Evolutionary conservation across 2,329 filamentous ascomycete species (phyloP).

Genomic region (Claviceps maximensis): DNA sequence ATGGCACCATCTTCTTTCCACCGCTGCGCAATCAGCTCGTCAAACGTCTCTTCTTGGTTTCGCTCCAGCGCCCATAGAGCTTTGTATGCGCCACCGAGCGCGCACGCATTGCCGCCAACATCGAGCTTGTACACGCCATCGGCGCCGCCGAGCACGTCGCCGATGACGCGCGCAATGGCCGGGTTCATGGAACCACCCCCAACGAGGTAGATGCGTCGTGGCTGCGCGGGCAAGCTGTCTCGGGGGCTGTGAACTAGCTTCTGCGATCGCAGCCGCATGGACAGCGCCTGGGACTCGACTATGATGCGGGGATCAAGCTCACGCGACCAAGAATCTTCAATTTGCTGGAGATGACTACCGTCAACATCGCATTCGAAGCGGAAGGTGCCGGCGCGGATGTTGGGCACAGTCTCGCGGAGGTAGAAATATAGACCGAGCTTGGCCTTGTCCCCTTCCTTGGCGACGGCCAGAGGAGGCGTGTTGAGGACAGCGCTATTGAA

Average conservation of each 20-base stretch:
- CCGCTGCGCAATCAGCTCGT: constrained; percentile 67
- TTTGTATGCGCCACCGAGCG: constrained; percentile 87
- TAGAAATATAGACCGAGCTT: constrained; percentile 92
- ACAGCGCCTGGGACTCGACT: constrained; percentile 89
- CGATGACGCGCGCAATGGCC: constrained; percentile 73
- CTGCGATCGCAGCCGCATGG: constrained; percentile 72
- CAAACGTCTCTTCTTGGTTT: constrained; percentile 59
- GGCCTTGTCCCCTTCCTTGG: constrained; percentile 41
- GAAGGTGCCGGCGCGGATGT: constrained; percentile 76
- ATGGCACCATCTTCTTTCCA: constrained; percentile 82
- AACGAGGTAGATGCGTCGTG: constrained; percentile 82
- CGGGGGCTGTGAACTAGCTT: constrained; percentile 52
- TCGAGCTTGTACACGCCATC: constrained; percentile 91
- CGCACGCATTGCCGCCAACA: constrained; percentile 90
- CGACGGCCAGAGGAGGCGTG: constrained; percentile 56
- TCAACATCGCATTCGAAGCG: constrained; percentile 53
- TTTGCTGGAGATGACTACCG: constrained; percentile 34
- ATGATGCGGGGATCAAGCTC: constrained; percentile 71
- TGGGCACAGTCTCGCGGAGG: constrained; percentile 89
- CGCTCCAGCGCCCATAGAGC: constrained; percentile 84
- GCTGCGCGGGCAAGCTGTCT: constrained; percentile 58
- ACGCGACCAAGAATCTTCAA: constrained; percentile 26
- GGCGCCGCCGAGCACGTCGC: constrained; percentile 73
- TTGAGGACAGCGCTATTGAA: constrained; percentile 66
- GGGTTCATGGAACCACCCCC: constrained; percentile 84